Evolutionary conservation across 257 asterid species (phyloP), one percentile per base, ranked within the genome.

Genomic region (Linderniella brevidens): DNA sequence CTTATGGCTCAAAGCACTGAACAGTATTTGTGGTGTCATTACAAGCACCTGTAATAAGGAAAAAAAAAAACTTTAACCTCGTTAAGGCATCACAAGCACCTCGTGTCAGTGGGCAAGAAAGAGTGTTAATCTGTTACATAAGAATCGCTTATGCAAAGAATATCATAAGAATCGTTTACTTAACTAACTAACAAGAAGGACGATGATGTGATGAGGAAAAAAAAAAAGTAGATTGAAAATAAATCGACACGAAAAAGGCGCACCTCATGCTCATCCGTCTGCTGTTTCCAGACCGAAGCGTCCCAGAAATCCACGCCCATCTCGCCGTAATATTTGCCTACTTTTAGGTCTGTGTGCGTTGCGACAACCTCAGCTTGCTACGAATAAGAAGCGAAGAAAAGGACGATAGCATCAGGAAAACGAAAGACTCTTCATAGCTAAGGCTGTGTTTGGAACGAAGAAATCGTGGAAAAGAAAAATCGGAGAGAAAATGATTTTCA

Each of bases 1-100:
- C 41, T 67, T 58, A 47, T 64, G 80, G 76, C 92, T 73, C 80
- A 83, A 65, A 19, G 93, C 95, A 58, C 65, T 56, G 36, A 83
- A 86, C 69, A 87, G 57, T 56, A 87, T 76, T 4, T 59, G 74
- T 4, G 93, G 93, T 10, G 97, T 83, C 97, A 87, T 80, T 13
- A 87, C 92, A 65, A 87, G 87, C 68, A 87, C 97, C 97, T 87
- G 65, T 48, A 65, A 48, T 60, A 68, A 4, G 50, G 55, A 57
- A 43, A 37, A 36, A 4, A 52, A 29, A 14, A 43, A 48, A 29
- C n/a, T 35, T 41, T 18, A 55, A 54, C 55, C 58, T 25, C 32
- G 32, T 25, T 25, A 51, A 25, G n/a, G n/a, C n/a, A n/a, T n/a
- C n/a, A n/a, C n/a, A n/a, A n/a, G n/a, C n/a, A n/a, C n/a, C n/a